These are phyloP conservation scores for Candida oleophila DNA, from an alignment of 805 yeast species.

Conservation along the genomic window DNA sequence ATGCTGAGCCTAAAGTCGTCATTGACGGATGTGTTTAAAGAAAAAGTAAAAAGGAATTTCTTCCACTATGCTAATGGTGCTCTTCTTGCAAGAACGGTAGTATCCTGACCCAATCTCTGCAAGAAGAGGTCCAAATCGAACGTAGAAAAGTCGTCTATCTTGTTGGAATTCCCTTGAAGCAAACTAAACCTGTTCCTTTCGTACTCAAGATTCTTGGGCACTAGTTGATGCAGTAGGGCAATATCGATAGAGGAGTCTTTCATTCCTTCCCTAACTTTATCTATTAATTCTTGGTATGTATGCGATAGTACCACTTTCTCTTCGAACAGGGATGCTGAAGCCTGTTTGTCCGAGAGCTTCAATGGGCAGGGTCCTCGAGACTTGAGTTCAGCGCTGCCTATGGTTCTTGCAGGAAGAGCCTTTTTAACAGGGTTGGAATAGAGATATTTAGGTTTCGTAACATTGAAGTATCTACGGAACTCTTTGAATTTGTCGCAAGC, in stretches of 20 bases:
- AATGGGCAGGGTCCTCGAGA: slow-evolving; percentile 2
- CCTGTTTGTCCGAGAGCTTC: neutral
- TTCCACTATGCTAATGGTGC: slow-evolving; percentile 9
- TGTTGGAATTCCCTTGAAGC: slow-evolving; percentile 2
- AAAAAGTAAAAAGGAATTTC: no score
- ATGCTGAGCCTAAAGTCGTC: neutral
- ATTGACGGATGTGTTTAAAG: neutral
- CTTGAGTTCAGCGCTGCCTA: no score
- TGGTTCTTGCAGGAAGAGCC: neutral
- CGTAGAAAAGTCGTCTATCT: slow-evolving; percentile 6
- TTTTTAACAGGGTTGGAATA: neutral
- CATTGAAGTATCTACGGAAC: neutral
- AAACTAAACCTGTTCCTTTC: slow-evolving; percentile 20
- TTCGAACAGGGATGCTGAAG: slow-evolving; percentile 13
- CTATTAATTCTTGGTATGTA: slow-evolving; percentile 20
- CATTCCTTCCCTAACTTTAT: slow-evolving; percentile 14
- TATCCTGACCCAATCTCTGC: slow-evolving; percentile 8
- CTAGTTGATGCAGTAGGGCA: slow-evolving; percentile 19
- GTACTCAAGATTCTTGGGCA: slow-evolving; percentile 23
- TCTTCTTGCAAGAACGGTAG: neutral
- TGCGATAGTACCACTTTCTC: slow-evolving; percentile 12
- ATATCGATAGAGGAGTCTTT: slow-evolving; percentile 18
- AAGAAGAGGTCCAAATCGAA: slow-evolving; percentile 26
- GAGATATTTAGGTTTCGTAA: slow-evolving; percentile 1
- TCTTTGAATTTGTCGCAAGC: neutral